Evolutionary conservation across 805 yeast species (phyloP), one percentile per base, ranked within the genome.

Genomic region (Saccharomycopsis fodiens): DNA sequence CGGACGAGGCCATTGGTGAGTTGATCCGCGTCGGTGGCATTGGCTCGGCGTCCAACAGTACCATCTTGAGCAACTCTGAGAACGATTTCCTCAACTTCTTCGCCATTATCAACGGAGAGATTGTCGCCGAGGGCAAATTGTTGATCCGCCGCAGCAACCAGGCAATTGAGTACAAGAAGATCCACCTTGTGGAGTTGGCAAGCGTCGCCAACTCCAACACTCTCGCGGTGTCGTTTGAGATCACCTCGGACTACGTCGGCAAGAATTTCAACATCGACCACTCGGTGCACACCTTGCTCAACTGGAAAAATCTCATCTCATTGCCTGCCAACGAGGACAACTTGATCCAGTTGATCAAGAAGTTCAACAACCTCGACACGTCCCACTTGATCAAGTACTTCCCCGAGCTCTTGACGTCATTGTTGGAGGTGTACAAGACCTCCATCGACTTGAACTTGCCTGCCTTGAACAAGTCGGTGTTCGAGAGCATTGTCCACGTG

Each of bases 1-100:
- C 86, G 1, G 80, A 75, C 35, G 96, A 87, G 62, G 67, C 69
- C 12, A 67, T 86, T 46, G 84, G 89, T 30, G 95, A 86, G 59
- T 68, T 74, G 30, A 72, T 87, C 39, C 77, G 77, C 56, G 67
- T 85, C 13, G 69, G 74, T 50, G 85, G 85, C 35, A 63, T 85
- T 19, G 70, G 73, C 16, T 62, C 66, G 36, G 65, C 66, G 47
- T 57, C 63, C 1, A 50, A 50, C 42, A 41, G 34, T 19, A 25
- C 23, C 4, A 17, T 44, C 53, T 35, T 48, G 36, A 57, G 63
- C n/a, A 61, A 58, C 42, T 61, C 63, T 19, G 69, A 70, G 35
- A 73, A 73, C 44, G 93, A 82, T 55, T 64, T 67, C 41, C 59
- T 85, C 42, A 61, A 70, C 20, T 65, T 85, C 46, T 67, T 70